phyloP scores from a whole-genome alignment of 805 yeast genomes.

The Candida easanensis region DNA sequence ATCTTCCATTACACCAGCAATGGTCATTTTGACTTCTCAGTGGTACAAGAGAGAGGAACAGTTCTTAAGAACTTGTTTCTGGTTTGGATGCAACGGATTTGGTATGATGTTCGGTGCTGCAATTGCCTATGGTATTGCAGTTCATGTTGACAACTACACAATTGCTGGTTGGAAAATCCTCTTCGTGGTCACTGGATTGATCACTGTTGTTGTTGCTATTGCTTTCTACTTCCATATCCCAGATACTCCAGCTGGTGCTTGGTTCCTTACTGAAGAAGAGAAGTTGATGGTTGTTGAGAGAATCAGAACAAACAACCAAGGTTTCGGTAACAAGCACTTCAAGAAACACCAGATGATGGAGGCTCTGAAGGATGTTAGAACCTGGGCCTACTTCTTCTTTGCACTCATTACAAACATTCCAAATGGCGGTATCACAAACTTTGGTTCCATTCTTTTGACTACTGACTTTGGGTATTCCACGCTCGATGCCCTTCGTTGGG shows the following conservation, averaged over 20 bases:
- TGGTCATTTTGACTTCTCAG: constrained; percentile 50
- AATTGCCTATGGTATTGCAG: constrained; percentile 52
- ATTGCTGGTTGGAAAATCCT: constrained; percentile 57
- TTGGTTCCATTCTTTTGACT: constrained; percentile 10
- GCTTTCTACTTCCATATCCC: constrained; percentile 49
- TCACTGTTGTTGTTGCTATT: constrained; percentile 51
- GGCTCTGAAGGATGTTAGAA: constrained; percentile 45
- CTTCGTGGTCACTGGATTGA: constrained; percentile 55
- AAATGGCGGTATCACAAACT: constrained; percentile 43
- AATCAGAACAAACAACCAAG: constrained; percentile 51
- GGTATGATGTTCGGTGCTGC: constrained; percentile 46
- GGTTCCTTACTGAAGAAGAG: constrained; percentile 44
- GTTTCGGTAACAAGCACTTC: constrained; percentile 52
- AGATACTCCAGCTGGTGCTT: constrained; percentile 48
- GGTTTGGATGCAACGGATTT: constrained; percentile 43
- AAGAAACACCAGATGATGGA: constrained; percentile 52
- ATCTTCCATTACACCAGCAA: constrained; percentile 52
- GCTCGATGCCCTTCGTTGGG: constrained; percentile 19
- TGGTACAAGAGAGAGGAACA: constrained; percentile 50
- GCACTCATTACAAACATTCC: constrained; percentile 41
- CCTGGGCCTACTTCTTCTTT: constrained; percentile 43
- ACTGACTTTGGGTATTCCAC: constrained; percentile 7
- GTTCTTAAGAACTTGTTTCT: constrained; percentile 37
- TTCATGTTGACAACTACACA: constrained; percentile 33
- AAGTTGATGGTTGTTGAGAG: constrained; percentile 45